Percentiles rank a stretch among this genome's conserved stretches.
phyloP scores from a whole-genome alignment of 306 rosid species.

The Medicago truncatula region MtrunA17r5.0-ANR NC_053045.1:61304001-61304500 shows the following conservation, averaged over 20 bases:
- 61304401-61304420: constrained; percentile 61
- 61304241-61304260: constrained; percentile 77
- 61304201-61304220: constrained; percentile 94
- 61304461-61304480: constrained; percentile 87
- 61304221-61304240: constrained; percentile 94
- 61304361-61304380: constrained; percentile 26
- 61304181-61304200: constrained; percentile 61
- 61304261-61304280: constrained; percentile 91
- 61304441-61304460: constrained; percentile 79
- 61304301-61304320: constrained; percentile 79
- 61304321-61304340: constrained; percentile 41
- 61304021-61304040: constrained; percentile 19
- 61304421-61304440: constrained; percentile 96
- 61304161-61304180: constrained; percentile 35
- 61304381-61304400: constrained; percentile 39
- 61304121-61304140: background rate
- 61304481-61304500: constrained; percentile 96
- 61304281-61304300: constrained; percentile 82
- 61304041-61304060: background rate
- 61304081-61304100: constrained; percentile 9
- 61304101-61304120: background rate
- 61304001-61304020: constrained; percentile 20
- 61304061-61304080: constrained; percentile 16
- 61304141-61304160: constrained; percentile 23
- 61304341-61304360: constrained; percentile 19